Conservation (phyloP, 768 basidiomycete genomes). For the Collybia sp. region DNA sequence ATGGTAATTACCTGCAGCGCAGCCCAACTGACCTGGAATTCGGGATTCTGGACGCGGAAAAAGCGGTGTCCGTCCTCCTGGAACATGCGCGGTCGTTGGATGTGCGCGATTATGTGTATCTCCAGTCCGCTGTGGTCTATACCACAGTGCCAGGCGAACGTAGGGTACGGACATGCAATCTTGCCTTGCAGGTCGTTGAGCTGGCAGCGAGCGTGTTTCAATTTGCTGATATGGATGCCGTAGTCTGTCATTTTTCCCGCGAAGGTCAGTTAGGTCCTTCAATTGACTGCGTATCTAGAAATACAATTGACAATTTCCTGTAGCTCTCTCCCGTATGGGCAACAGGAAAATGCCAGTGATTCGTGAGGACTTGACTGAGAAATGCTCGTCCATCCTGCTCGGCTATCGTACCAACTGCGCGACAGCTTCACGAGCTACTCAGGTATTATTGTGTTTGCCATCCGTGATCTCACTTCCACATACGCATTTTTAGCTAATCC, state of each 20-base stretch:
- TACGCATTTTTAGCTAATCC: conserved; percentile 60
- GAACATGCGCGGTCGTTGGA: conserved; percentile 66
- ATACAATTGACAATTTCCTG: conserved; percentile 1
- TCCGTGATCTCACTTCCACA: conserved; percentile 4
- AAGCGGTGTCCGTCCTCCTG: conserved; percentile 70
- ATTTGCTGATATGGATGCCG: conserved; percentile 86
- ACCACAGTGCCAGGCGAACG: conserved; percentile 76
- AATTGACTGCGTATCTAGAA: background rate
- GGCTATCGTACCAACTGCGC: conserved; percentile 91
- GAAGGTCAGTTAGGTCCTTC: conserved; percentile 51
- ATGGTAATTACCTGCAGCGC: conserved; percentile 69
- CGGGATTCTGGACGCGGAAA: conserved; percentile 77
- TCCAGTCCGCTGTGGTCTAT: conserved; percentile 88
- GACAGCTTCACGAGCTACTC: conserved; percentile 65
- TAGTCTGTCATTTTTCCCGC: conserved; percentile 68
- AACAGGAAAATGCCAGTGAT: conserved; percentile 66
- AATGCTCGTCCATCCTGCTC: conserved; percentile 74
- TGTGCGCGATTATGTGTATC: conserved; percentile 65
- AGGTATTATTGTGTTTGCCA: conserved; percentile 43
- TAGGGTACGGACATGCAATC: conserved; percentile 79
- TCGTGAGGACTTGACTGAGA: conserved; percentile 80
- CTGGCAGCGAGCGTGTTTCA: conserved; percentile 91
- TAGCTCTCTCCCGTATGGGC: conserved; percentile 70
- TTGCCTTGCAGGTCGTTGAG: conserved; percentile 76
- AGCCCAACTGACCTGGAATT: conserved; percentile 73